phyloP scores from a whole-genome alignment of 2,329 filamentous ascomycete genomes.

The Cladosporium colombiae region DNA sequence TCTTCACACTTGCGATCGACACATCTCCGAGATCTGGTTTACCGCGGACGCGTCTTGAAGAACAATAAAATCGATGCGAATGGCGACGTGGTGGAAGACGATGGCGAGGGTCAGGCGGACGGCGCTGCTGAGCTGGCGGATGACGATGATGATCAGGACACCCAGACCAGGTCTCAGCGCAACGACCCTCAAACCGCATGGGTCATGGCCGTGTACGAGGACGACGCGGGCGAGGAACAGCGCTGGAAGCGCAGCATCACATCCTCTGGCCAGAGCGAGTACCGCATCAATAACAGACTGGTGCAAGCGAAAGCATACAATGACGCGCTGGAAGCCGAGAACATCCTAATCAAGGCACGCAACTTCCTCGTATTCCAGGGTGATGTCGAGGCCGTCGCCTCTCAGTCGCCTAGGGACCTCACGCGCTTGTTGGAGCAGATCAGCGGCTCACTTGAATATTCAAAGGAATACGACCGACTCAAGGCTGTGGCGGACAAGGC shows the following conservation, averaged over 20 bases:
- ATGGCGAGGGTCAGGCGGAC: constrained; percentile 38
- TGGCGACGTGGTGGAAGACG: constrained; percentile 64
- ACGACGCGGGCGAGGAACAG: constrained; percentile 92
- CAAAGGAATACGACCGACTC: constrained; percentile 88
- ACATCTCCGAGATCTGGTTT: constrained; percentile 91
- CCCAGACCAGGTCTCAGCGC: constrained; percentile 64
- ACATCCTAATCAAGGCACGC: constrained; percentile 95
- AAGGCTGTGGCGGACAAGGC: constrained; percentile 84
- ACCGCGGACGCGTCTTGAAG: constrained; percentile 89
- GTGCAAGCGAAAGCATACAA: constrained; percentile 94
- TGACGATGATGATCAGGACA: constrained; percentile 50
- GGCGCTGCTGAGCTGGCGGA: constrained; percentile 55
- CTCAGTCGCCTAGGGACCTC: constrained; percentile 89
- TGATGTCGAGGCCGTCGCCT: constrained; percentile 94
- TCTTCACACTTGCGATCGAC: constrained; percentile 95
- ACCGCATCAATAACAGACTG: constrained; percentile 89
- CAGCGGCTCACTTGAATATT: constrained; percentile 91
- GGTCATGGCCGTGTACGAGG: constrained; percentile 99
- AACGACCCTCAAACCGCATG: constrained; percentile 91
- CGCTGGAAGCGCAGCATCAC: constrained; percentile 96
- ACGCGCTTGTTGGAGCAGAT: constrained; percentile 96
- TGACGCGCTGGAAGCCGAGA: constrained; percentile 84
- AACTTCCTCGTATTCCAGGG: constrained; percentile 99
- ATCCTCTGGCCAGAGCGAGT: constrained; percentile 83
- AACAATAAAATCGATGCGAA: constrained; percentile 92